These are phyloP conservation scores for Boletus barrowsii DNA, from an alignment of 768 basidiomycete species.

Conservation along the genomic window DNA sequence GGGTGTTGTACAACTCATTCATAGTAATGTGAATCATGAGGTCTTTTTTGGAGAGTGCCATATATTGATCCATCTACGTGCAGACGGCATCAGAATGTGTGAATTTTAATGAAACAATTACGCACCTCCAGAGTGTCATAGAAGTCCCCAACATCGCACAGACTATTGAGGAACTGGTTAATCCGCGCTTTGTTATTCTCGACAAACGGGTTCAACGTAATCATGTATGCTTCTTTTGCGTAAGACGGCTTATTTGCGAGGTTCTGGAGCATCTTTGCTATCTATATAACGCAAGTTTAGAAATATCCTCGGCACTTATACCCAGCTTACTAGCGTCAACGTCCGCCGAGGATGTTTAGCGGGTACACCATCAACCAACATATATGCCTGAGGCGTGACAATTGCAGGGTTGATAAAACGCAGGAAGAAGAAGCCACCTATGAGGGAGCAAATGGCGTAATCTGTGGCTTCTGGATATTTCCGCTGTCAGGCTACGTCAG, in stretches of 20 bases:
- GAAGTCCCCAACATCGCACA: conserved; percentile 99
- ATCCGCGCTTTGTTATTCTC: conserved; percentile 98
- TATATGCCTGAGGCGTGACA: conserved; percentile 98
- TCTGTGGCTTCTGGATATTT: conserved; percentile 99
- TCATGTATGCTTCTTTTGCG: conserved; percentile 98
- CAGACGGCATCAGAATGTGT: not conserved
- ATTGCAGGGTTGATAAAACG: conserved; percentile 99
- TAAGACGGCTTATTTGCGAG: conserved; percentile 98
- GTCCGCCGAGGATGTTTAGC: conserved; percentile 97
- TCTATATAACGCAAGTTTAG: conserved; percentile 44
- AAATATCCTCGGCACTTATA: not conserved
- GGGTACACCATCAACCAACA: conserved; percentile 97
- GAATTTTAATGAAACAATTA: not conserved
- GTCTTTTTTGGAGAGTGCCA: conserved; percentile 99
- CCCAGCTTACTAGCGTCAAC: conserved; percentile 67
- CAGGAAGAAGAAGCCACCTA: conserved; percentile 99
- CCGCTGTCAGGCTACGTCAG: conserved; percentile 49
- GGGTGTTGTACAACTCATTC: conserved; percentile 99
- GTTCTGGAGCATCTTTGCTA: conserved; percentile 99
- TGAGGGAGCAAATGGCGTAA: conserved; percentile 96
- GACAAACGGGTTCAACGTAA: conserved; percentile 96
- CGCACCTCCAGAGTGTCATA: conserved; percentile 95
- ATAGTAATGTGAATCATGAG: conserved; percentile 97
- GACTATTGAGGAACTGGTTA: conserved; percentile 92
- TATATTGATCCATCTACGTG: conserved; percentile 97